Evolutionary conservation across 371 early-diverging fungal genomes (phyloP).

Genomic region (Mucor racemosus): DNA sequence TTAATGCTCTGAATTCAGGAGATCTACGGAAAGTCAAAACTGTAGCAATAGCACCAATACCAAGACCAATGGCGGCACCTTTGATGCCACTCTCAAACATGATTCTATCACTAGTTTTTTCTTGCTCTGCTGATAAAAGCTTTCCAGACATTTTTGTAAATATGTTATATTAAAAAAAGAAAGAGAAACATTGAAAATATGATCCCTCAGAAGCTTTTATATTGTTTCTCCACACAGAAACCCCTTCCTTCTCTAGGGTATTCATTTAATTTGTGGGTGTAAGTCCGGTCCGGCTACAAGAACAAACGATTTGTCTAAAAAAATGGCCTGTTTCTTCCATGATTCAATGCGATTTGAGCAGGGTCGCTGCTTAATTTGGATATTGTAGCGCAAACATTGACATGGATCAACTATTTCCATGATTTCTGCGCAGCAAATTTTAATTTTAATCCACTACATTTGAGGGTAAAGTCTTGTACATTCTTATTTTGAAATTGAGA

Average conservation of each 20-base stretch:
- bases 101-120: constrained; percentile 30
- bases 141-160: constrained; percentile 13
- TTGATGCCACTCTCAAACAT: constrained; percentile 40
- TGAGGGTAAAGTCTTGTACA: no score
- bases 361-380: not conserved
- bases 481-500: no score
- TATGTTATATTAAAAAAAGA: constrained; percentile 3
- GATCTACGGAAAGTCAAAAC: constrained; percentile 39
- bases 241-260: constrained; percentile 3
- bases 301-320: constrained; percentile 6
- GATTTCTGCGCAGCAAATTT: not conserved
- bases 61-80: constrained; percentile 52
- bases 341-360: constrained; percentile 1
- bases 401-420: constrained; percentile 4
- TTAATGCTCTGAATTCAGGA: constrained; percentile 47
- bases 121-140: constrained; percentile 36
- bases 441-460: not conserved
- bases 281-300: constrained; percentile 6
- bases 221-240: constrained; percentile 1
- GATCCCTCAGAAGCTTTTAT: not conserved
- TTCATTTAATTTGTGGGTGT: constrained; percentile 1
- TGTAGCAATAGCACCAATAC: constrained; percentile 48
- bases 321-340: constrained; percentile 19
- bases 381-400: not conserved
- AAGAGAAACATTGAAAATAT: constrained; percentile 7